Percentiles rank a stretch among this genome's conserved stretches.
phyloP scores from a whole-genome alignment of 1,284 basidiomycete species.

The Irpex rosettiformis region DNA sequence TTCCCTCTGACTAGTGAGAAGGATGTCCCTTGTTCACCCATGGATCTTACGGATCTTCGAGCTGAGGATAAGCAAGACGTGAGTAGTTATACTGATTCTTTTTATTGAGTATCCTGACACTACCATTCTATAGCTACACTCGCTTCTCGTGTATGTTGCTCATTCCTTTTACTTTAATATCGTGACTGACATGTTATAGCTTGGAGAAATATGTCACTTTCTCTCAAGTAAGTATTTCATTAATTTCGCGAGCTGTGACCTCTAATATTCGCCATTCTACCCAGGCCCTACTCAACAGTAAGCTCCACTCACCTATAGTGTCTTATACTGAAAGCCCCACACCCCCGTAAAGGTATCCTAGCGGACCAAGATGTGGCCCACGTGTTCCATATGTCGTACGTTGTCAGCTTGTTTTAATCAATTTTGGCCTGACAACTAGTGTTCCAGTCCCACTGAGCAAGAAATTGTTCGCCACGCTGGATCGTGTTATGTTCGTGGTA shows the following conservation, averaged over 20 bases:
- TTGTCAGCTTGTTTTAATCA: slow-evolving; percentile 18
- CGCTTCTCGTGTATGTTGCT: slow-evolving; percentile 50
- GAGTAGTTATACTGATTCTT: slow-evolving; percentile 4
- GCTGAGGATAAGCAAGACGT: slow-evolving; percentile 45
- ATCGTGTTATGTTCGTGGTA: slow-evolving; percentile 47
- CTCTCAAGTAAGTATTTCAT: slow-evolving; percentile 44
- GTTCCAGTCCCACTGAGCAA: slow-evolving; percentile 42
- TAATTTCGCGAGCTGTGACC: neutral
- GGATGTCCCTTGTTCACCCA: slow-evolving; percentile 10
- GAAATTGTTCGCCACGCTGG: slow-evolving; percentile 52
- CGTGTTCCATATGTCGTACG: slow-evolving; percentile 53
- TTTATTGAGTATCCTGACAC: neutral
- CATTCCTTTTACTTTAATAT: slow-evolving; percentile 1
- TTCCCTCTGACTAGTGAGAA: slow-evolving; percentile 23
- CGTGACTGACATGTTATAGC: slow-evolving; percentile 28
- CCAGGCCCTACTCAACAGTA: slow-evolving; percentile 53
- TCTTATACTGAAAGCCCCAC: too few relatives aligned
- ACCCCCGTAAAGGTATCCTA: slow-evolving; percentile 39
- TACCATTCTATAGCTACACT: slow-evolving; percentile 42
- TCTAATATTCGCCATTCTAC: neutral
- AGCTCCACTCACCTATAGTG: slow-evolving; percentile 15
- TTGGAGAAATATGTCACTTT: slow-evolving; percentile 64
- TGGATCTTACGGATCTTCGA: slow-evolving; percentile 26
- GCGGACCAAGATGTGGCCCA: slow-evolving; percentile 44
- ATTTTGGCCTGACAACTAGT: slow-evolving; percentile 31